Evolutionary conservation across 73 alveolate genomes (phyloP).

Genomic region (Paramecium pentaurelia): DNA sequence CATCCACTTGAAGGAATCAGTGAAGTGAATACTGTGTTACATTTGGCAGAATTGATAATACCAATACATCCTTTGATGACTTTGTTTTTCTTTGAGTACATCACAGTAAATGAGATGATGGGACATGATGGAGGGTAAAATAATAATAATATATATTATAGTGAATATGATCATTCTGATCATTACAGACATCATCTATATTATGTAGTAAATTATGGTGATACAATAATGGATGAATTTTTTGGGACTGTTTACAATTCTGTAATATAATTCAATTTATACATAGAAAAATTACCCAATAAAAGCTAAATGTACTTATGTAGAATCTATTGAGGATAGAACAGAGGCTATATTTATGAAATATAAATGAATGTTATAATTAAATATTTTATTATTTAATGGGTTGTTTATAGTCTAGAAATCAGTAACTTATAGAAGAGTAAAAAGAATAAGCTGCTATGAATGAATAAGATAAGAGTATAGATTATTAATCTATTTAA

Average conservation of each 20-base stretch:
- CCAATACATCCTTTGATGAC: conserved; percentile 32
- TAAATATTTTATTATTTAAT: neutral
- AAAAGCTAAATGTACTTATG: conserved; percentile 1
- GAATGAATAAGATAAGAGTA: neutral
- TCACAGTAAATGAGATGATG: neutral
- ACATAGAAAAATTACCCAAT: neutral
- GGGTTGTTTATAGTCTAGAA: conserved; percentile 27
- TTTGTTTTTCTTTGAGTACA: conserved; percentile 2
- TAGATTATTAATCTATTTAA: neutral
- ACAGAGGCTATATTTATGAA: neutral
- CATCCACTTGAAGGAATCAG: conserved; percentile 39
- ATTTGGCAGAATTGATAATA: conserved; percentile 3
- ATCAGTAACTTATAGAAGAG: neutral
- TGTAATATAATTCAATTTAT: neutral
- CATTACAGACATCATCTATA: conserved; percentile 44
- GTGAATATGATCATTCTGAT: neutral
- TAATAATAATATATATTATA: neutral
- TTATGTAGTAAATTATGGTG: conserved; percentile 33
- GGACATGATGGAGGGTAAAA: conserved; percentile 39
- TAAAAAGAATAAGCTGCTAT: conserved; percentile 5
- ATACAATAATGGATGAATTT: conserved; percentile 20
- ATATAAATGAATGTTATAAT: conserved; percentile 18
- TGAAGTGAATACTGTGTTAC: neutral
- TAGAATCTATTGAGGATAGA: neutral
- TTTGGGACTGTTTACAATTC: neutral